phyloP scores from a whole-genome alignment of 1,284 basidiomycete genomes.

The Trichosporon sp. region DNA sequence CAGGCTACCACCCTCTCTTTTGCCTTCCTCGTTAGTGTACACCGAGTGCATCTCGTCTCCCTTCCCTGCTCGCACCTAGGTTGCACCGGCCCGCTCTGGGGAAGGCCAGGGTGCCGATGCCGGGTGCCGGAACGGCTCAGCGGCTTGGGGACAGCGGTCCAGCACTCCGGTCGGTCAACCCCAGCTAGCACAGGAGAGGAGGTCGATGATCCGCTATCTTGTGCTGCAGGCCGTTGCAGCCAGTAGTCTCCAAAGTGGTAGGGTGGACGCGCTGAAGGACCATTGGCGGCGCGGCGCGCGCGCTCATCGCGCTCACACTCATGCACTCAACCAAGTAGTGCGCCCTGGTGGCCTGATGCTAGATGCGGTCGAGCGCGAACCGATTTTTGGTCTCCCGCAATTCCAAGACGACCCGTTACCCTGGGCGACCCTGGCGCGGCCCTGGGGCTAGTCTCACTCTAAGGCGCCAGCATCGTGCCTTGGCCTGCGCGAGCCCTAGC shows the following conservation, averaged over 20 bases:
- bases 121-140: background rate
- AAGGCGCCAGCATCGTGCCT: background rate
- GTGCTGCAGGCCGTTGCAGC: too few species aligned
- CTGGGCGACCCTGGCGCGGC: background rate
- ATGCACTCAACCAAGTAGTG: too few species aligned
- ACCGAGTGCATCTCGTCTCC: too few species aligned
- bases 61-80: too few species aligned
- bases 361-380: background rate
- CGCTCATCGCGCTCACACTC: too few species aligned
- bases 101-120: background rate
- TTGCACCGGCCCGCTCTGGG: background rate
- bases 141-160: background rate
- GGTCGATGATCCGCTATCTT: too few species aligned
- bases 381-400: conserved; percentile 2
- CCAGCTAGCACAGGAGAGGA: too few species aligned
- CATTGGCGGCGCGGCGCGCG: too few species aligned
- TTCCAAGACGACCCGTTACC: conserved; percentile 1
- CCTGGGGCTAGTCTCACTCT: background rate
- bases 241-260: background rate
- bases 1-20: too few species aligned
- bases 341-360: too few species aligned
- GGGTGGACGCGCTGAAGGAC: background rate
- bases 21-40: too few species aligned
- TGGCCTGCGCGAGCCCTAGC: background rate
- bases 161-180: background rate